Percentiles rank a stretch among this genome's conserved stretches.
These are phyloP conservation scores for Uncinocarpus reesii DNA, from an alignment of 2,329 filamentous ascomycete genomes.

Conservation along the genomic window DNA sequence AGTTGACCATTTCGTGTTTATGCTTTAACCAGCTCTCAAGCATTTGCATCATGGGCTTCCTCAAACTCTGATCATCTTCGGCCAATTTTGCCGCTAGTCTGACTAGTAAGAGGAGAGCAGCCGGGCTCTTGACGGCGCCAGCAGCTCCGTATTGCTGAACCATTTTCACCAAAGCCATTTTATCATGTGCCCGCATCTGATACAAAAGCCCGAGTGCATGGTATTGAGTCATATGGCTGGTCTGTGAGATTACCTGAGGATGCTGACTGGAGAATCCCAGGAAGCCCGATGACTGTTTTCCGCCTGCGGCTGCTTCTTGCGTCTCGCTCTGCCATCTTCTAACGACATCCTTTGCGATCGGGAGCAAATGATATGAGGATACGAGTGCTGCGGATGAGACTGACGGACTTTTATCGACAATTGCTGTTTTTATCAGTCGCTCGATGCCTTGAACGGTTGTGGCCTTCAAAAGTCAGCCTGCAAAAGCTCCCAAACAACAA, in stretches of 20 bases:
- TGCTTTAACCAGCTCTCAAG: constrained; percentile 93
- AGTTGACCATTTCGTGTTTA: constrained; percentile 99
- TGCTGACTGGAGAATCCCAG: constrained; percentile 76
- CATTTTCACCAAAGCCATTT: constrained; percentile 99
- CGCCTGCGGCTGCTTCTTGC: constrained; percentile 84
- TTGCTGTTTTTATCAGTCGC: constrained; percentile 96
- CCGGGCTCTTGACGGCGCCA: constrained; percentile 88
- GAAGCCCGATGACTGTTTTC: constrained; percentile 82
- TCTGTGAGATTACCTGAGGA: constrained; percentile 62
- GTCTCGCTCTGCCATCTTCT: constrained; percentile 97
- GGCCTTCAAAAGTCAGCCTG: constrained; percentile 45
- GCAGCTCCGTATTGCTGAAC: constrained; percentile 95
- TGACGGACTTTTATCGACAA: constrained; percentile 97
- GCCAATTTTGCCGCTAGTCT: constrained; percentile 85
- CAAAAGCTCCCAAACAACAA: neutral
- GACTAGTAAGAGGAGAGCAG: constrained; percentile 84
- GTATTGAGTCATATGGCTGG: constrained; percentile 96
- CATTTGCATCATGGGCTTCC: constrained; percentile 94
- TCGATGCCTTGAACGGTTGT: constrained; percentile 96
- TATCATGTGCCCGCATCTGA: constrained; percentile 93
- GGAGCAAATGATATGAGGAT: constrained; percentile 94
- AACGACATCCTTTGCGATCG: constrained; percentile 90
- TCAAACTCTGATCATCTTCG: constrained; percentile 77
- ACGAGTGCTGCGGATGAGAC: constrained; percentile 93
- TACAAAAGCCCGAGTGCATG: constrained; percentile 95